Conservation (phyloP, 2,329 filamentous ascomycete genomes). For the Aspergillus hiratsukae region DNA sequence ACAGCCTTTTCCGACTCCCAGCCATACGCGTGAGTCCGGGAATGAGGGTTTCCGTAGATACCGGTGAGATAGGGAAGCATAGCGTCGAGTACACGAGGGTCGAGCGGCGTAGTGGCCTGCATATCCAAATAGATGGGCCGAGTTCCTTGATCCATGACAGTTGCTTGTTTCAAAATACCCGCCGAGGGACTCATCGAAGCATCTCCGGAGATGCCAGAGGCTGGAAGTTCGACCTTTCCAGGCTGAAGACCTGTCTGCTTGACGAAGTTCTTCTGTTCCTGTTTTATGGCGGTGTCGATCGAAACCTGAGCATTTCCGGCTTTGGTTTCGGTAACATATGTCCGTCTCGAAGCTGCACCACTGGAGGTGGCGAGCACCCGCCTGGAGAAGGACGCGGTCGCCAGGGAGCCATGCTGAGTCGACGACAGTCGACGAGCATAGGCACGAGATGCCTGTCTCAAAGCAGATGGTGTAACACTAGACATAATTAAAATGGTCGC, state of each 20-base stretch:
- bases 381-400: conserved; percentile 35
- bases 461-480: conserved; percentile 61
- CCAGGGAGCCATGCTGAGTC: conserved; percentile 30
- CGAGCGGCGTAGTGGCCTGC: conserved; percentile 93
- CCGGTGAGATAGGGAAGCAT: conserved; percentile 96
- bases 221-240: conserved; percentile 56
- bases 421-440: conserved; percentile 50
- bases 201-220: conserved; percentile 55
- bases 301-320: conserved; percentile 66
- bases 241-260: conserved; percentile 53
- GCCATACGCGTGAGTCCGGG: conserved; percentile 93
- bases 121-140: conserved; percentile 97
- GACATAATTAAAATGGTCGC: conserved; percentile 49
- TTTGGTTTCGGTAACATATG: conserved; percentile 81
- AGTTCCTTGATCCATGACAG: conserved; percentile 86
- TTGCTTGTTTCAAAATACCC: conserved; percentile 81
- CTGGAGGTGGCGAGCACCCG: conserved; percentile 34
- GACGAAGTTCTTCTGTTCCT: conserved; percentile 77
- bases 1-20: conserved; percentile 97
- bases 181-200: conserved; percentile 78
- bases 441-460: conserved; percentile 68
- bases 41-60: conserved; percentile 95
- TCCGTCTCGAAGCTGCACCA: conserved; percentile 45
- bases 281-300: conserved; percentile 76
- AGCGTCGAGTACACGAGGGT: conserved; percentile 88